Conservation (phyloP, 2,329 filamentous ascomycete species). For the Colletotrichum melonis region DNA sequence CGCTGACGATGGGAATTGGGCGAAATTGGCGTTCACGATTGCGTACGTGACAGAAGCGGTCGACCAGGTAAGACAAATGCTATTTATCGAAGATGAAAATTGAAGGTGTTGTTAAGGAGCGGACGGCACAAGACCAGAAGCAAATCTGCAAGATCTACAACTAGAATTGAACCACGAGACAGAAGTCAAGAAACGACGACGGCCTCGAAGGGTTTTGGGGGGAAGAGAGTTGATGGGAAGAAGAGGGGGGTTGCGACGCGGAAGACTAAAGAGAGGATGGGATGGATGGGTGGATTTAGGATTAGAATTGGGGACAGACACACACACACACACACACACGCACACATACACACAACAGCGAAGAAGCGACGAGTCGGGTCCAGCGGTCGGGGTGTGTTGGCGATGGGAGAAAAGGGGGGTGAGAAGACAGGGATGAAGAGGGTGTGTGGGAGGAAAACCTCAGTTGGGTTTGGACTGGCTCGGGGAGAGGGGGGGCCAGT, state of each 20-base stretch:
- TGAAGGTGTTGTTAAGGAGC: conserved; percentile 40
- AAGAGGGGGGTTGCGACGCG: conserved; percentile 39
- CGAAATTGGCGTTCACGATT: conserved; percentile 34
- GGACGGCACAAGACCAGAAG: conserved; percentile 61
- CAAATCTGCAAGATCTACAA: conserved; percentile 61
- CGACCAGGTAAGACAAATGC: conserved; percentile 40
- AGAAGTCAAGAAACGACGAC: conserved; percentile 38
- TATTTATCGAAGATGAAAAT: conserved; percentile 36
- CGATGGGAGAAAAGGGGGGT: conserved; percentile 4
- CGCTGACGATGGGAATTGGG: conserved; percentile 33
- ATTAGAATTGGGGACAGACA: conserved; percentile 35
- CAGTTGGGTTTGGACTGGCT: conserved; percentile 27
- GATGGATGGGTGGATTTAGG: conserved; percentile 35
- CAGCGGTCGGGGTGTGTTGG: conserved; percentile 27
- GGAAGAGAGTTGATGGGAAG: conserved; percentile 45
- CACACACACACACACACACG: conserved; percentile 22
- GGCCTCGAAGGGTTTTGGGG: conserved; percentile 41
- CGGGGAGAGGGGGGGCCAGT: conserved; percentile 3
- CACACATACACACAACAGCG: conserved; percentile 18
- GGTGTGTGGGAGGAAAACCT: conserved; percentile 23
- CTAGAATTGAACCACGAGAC: conserved; percentile 67
- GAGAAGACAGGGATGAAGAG: conserved; percentile 14
- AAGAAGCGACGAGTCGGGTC: conserved; percentile 35
- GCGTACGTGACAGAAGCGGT: conserved; percentile 24
- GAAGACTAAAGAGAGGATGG: conserved; percentile 36